A percentile compares a stretch with the other conserved stretches of the same genome.
Evolutionary conservation across 2,329 filamentous ascomycete genomes (phyloP).

Genomic region (Botrytis galanthina): DNA sequence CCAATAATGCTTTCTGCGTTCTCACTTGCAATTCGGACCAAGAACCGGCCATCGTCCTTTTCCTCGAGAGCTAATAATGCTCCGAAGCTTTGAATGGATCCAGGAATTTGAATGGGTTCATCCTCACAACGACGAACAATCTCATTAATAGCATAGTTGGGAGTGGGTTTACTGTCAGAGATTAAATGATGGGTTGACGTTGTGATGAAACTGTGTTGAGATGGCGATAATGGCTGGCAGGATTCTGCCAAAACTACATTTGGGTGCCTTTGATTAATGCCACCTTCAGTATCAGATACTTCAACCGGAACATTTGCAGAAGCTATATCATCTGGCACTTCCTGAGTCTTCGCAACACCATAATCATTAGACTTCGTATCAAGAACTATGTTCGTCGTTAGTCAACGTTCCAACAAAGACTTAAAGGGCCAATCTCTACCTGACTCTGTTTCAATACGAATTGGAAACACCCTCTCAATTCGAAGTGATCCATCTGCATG

Average conservation of each 20-base stretch:
- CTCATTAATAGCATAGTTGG: neutral
- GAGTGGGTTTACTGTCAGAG: neutral
- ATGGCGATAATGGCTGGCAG: neutral
- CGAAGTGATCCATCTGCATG: neutral
- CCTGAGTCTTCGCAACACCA: neutral
- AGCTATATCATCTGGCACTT: neutral
- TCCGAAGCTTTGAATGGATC: constrained; percentile 67
- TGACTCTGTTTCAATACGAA: constrained; percentile 18
- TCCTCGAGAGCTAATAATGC: constrained; percentile 73
- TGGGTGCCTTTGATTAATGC: constrained; percentile 1
- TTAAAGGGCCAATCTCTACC: neutral
- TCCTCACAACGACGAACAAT: constrained; percentile 66
- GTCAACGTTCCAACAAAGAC: neutral
- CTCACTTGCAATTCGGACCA: constrained; percentile 75
- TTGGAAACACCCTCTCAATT: constrained; percentile 20
- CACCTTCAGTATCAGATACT: neutral
- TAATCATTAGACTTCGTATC: too few relatives aligned
- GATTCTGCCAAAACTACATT: constrained; percentile 2
- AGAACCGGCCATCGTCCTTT: constrained; percentile 63
- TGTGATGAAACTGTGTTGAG: neutral
- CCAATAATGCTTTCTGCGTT: constrained; percentile 75
- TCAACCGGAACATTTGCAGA: neutral
- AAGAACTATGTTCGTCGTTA: neutral
- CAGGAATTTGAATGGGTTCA: constrained; percentile 75
- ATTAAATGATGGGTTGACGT: constrained; percentile 10